Evolutionary conservation across 1,284 basidiomycete genomes (phyloP).

Genomic region (Cryptococcus maquisensis): DNA sequence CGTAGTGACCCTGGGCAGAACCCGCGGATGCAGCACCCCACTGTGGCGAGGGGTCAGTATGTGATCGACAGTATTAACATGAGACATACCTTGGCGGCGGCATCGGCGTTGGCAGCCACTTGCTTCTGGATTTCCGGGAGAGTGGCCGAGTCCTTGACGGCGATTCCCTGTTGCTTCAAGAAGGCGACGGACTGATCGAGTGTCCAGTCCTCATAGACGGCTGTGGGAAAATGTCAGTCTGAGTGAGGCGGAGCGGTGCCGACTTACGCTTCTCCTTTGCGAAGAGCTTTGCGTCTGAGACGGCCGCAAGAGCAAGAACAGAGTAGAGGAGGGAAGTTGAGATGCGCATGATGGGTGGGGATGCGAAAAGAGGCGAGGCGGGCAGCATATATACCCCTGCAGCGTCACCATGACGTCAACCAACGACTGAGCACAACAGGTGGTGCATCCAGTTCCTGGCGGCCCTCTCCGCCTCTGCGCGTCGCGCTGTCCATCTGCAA

Average conservation of each 20-base stretch:
- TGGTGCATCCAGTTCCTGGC: too few relatives aligned
- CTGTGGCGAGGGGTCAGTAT: slow-evolving; percentile 51
- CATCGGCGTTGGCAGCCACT: slow-evolving; percentile 54
- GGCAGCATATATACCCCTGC: neutral
- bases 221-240: slow-evolving; percentile 28
- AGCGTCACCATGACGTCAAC: too few relatives aligned
- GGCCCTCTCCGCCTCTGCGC: neutral
- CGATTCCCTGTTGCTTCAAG: slow-evolving; percentile 67
- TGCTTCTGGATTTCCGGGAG: slow-evolving; percentile 50
- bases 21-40: slow-evolving; percentile 55
- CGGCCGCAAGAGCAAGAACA: slow-evolving; percentile 25
- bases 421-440: too few relatives aligned
- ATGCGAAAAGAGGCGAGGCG: slow-evolving; percentile 1
- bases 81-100: slow-evolving; percentile 44
- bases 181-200: slow-evolving; percentile 61
- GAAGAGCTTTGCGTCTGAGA: slow-evolving; percentile 41
- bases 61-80: neutral
- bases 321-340: slow-evolving; percentile 27
- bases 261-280: slow-evolving; percentile 43
- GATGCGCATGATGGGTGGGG: slow-evolving; percentile 25
- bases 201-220: slow-evolving; percentile 63
- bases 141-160: slow-evolving; percentile 54
- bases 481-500: neutral
- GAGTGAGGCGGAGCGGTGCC: neutral
- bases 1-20: slow-evolving; percentile 66